Evolutionary conservation across 2,329 filamentous ascomycete genomes (phyloP).

Genomic region (Furcasterigmium sp.): DNA sequence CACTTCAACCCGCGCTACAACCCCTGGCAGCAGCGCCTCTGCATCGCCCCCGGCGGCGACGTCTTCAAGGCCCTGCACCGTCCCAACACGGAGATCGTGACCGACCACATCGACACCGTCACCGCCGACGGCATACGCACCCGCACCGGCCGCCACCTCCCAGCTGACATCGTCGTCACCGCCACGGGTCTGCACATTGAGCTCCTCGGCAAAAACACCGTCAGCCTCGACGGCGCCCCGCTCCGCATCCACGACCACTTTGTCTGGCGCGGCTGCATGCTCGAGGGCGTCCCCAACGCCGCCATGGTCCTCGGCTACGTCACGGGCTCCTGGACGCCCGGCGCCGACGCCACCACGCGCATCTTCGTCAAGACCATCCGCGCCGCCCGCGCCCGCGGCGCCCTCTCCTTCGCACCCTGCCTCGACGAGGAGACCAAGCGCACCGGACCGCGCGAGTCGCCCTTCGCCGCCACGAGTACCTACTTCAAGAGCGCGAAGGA

Average conservation of each 20-base stretch:
- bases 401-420: conserved; percentile 7
- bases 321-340: conserved; percentile 62
- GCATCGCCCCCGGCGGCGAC: conserved; percentile 55
- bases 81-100: conserved; percentile 41
- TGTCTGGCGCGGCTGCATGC: conserved; percentile 60
- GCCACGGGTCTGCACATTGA: conserved; percentile 61
- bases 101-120: conserved; percentile 46
- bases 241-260: conserved; percentile 45
- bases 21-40: conserved; percentile 72
- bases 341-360: conserved; percentile 48
- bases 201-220: conserved; percentile 46
- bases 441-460: conserved; percentile 14
- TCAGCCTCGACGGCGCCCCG: conserved; percentile 48
- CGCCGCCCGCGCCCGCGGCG: conserved; percentile 32
- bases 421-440: conserved; percentile 7
- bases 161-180: conserved; percentile 63
- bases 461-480: conserved; percentile 20
- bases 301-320: conserved; percentile 60
- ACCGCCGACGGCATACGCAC: conserved; percentile 42
- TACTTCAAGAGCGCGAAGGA: conserved; percentile 29
- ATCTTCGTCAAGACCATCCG: conserved; percentile 45
- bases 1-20: conserved; percentile 62
- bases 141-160: conserved; percentile 41
- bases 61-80: conserved; percentile 46
- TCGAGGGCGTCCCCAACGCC: conserved; percentile 62